Evolutionary conservation across 2,329 filamentous ascomycete genomes (phyloP).

Genomic region (Calonectria naviculata): DNA sequence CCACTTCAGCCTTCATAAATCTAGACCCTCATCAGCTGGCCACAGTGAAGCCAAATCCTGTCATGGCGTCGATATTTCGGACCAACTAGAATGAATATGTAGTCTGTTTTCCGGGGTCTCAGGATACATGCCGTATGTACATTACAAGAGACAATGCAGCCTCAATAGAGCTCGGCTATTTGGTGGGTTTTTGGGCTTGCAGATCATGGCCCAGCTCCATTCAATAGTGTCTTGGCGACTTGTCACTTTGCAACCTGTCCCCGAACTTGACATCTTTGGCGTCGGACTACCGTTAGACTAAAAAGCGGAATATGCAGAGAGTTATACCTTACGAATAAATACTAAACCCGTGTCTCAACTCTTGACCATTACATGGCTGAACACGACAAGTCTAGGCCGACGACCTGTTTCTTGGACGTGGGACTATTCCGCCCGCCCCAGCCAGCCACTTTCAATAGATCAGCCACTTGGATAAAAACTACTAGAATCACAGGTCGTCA

Average conservation of each 20-base stretch:
- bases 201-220: neutral
- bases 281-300: too few species aligned
- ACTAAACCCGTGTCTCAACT: too few species aligned
- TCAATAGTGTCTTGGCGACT: neutral
- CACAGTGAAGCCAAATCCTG: neutral
- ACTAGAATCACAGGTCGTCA: neutral
- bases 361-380: neutral
- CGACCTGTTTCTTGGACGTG: neutral
- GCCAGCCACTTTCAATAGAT: neutral
- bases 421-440: neutral
- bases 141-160: neutral
- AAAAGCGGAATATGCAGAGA: too few species aligned
- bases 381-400: neutral
- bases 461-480: neutral
- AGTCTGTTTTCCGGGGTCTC: neutral
- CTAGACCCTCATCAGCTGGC: neutral
- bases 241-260: neutral
- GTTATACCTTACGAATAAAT: too few species aligned
- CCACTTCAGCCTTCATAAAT: neutral
- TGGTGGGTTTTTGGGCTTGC: neutral
- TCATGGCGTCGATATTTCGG: too few species aligned
- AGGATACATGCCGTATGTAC: neutral
- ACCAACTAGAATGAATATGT: too few species aligned
- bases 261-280: neutral
- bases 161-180: neutral